Evolutionary conservation across 208 protist genomes (phyloP).

Genomic region (Crithidia sp.): DNA sequence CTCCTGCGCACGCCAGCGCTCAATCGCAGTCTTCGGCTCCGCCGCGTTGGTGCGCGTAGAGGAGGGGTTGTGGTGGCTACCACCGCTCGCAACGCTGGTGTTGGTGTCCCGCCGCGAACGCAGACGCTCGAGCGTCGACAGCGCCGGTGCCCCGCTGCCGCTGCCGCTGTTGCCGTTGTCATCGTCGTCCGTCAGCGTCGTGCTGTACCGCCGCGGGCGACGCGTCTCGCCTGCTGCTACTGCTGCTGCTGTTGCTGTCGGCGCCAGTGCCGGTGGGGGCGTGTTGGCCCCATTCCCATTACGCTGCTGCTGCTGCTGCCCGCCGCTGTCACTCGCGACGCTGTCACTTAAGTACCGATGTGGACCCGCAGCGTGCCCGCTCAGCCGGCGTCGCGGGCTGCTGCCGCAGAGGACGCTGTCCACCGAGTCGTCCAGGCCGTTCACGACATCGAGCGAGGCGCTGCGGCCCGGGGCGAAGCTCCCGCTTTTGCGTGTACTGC

Average conservation of each 20-base stretch:
- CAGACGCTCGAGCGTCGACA: constrained; percentile 23
- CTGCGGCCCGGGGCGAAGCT: constrained; percentile 13
- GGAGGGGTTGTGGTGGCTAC: background rate
- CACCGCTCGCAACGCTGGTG: background rate
- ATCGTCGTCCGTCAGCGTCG: constrained; percentile 16
- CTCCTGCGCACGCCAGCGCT: constrained; percentile 29
- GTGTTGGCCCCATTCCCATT: too few relatives aligned
- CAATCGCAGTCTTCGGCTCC: constrained; percentile 25
- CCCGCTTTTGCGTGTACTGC: constrained; percentile 8
- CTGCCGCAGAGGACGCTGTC: constrained; percentile 27
- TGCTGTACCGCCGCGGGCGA: constrained; percentile 15
- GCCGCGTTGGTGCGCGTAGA: background rate
- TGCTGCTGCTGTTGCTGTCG: background rate
- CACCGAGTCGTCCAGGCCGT: constrained; percentile 26
- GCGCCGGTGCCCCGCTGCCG: background rate
- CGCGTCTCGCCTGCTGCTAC: background rate
- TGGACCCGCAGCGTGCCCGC: background rate
- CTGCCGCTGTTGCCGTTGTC: constrained; percentile 2
- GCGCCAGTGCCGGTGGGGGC: background rate
- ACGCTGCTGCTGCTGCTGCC: background rate
- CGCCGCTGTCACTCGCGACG: constrained; percentile 9
- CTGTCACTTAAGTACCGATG: constrained; percentile 19
- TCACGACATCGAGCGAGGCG: constrained; percentile 19
- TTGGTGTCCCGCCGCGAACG: constrained; percentile 5
- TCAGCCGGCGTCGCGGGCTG: background rate